These are phyloP conservation scores for Chimonanthus salicifolius DNA, from an alignment of 164 flowering plant genomes.

Conservation along the genomic window DNA sequence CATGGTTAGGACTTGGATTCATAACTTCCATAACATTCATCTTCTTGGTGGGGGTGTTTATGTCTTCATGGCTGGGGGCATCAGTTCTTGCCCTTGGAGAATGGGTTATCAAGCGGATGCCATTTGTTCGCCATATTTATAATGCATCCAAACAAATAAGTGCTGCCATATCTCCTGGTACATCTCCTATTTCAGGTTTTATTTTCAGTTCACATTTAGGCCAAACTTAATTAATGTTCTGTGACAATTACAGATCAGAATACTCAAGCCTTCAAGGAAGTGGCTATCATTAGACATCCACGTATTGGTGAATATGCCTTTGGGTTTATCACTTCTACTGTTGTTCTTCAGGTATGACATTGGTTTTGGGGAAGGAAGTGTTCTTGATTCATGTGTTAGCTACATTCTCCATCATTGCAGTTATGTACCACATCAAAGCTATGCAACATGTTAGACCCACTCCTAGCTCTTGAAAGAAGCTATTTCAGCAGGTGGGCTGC, in stretches of 20 bases:
- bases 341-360: constrained; percentile 50
- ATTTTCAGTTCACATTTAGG: not conserved
- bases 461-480: too few species aligned
- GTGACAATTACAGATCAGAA: constrained; percentile 60
- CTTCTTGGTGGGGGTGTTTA: constrained; percentile 76
- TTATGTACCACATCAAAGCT: not conserved
- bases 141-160: constrained; percentile 83
- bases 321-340: constrained; percentile 85
- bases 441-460: not conserved
- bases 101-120: constrained; percentile 84
- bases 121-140: constrained; percentile 74
- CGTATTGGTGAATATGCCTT: constrained; percentile 93
- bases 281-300: constrained; percentile 90
- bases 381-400: too few species aligned
- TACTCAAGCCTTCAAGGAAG: constrained; percentile 86
- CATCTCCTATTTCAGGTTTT: not conserved
- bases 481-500: too few species aligned
- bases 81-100: constrained; percentile 70
- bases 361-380: too few species aligned
- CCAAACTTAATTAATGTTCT: not conserved
- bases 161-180: constrained; percentile 77
- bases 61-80: constrained; percentile 84
- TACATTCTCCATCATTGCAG: not conserved
- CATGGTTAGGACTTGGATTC: constrained; percentile 60
- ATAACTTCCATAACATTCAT: constrained; percentile 71